These are phyloP conservation scores for Heteromeles arbutifolia DNA, from an alignment of 306 rosid genomes.

Conservation along the genomic window DNA sequence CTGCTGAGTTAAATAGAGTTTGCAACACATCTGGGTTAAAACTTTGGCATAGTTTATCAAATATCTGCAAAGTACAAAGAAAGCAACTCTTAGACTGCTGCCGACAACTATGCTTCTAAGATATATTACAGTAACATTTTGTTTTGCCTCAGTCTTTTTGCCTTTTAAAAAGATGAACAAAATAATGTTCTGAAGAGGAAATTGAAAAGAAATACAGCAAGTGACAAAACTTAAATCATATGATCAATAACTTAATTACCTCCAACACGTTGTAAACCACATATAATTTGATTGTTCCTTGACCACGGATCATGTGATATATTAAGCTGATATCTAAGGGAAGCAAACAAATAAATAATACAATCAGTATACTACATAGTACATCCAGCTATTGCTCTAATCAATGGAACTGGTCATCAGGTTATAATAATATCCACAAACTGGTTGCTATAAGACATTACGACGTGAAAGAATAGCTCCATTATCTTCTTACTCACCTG, in stretches of 20 bases:
- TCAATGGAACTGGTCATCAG: background rate
- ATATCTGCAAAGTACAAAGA: constrained; percentile 43
- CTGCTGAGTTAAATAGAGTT: constrained; percentile 83
- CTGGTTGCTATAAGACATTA: background rate
- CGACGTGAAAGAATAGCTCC: background rate
- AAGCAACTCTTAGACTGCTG: background rate
- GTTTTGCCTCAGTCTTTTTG: background rate
- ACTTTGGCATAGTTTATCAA: constrained; percentile 94
- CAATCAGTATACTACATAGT: background rate
- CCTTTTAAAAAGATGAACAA: background rate
- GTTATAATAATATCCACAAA: background rate
- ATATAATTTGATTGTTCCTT: constrained; percentile 89
- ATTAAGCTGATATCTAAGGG: constrained; percentile 89
- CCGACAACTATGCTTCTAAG: background rate
- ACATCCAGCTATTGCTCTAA: background rate
- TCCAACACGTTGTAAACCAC: constrained; percentile 95
- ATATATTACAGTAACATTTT: background rate
- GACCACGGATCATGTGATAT: constrained; percentile 99
- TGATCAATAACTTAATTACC: constrained; percentile 35
- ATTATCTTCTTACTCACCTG: constrained; percentile 43
- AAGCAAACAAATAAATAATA: constrained; percentile 5
- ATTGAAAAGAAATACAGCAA: background rate
- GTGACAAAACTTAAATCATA: background rate
- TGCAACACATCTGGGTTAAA: constrained; percentile 87
- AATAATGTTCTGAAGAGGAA: background rate